Evolutionary conservation across 106 monocot species (phyloP).

Genomic region (Apostasia ramifera): DNA sequence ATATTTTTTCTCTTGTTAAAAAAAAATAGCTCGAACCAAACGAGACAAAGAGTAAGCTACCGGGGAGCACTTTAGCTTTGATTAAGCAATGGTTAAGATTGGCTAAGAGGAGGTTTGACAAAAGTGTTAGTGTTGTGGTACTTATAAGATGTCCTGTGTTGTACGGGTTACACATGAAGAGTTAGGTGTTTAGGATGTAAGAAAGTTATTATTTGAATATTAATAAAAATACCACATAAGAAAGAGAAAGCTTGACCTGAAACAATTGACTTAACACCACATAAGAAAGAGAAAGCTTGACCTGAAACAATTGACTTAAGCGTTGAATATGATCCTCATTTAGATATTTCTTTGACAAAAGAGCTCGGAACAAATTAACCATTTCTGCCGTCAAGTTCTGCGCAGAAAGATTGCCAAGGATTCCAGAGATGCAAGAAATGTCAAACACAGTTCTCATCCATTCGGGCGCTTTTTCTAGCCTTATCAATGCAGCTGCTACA

Average conservation of each 20-base stretch:
- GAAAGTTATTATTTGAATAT: too few species aligned
- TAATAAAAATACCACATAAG: background rate
- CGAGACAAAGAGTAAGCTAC: too few species aligned
- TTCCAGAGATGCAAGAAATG: constrained; percentile 45
- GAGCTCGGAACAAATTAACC: constrained; percentile 60
- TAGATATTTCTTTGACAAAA: constrained; percentile 45
- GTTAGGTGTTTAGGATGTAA: too few species aligned
- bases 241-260: constrained; percentile 43
- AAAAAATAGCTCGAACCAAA: too few species aligned
- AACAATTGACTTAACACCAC: constrained; percentile 56
- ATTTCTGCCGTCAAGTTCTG: constrained; percentile 62
- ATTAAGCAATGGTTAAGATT: too few species aligned
- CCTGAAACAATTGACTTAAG: constrained; percentile 73
- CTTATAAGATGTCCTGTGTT: too few species aligned
- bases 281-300: constrained; percentile 9
- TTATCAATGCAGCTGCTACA: constrained; percentile 59
- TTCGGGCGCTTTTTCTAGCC: constrained; percentile 28
- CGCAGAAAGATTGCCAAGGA: constrained; percentile 58
- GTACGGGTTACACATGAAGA: too few species aligned
- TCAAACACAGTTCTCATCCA: constrained; percentile 63
- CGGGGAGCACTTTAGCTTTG: too few species aligned
- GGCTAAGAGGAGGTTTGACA: too few species aligned
- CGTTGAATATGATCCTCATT: constrained; percentile 43
- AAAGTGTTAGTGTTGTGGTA: too few species aligned
- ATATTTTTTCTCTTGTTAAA: too few species aligned